Base-by-base conservation (phyloP, 495 filamentous ascomycete species). In the Talaromyces trachyspermus region DNA sequence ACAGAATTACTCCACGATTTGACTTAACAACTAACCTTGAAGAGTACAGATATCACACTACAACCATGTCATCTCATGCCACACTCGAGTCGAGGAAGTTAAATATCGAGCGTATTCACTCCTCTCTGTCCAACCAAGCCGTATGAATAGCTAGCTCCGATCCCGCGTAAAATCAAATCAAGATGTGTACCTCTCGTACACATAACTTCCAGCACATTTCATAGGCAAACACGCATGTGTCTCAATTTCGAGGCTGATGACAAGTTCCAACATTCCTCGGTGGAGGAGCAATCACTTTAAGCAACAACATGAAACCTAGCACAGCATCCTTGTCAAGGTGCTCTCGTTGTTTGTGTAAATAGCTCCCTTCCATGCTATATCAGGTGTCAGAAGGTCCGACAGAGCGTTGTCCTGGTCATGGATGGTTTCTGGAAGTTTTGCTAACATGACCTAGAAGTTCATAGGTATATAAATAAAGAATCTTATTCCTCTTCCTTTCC, bases 271-370 rank as follows among this genome's bases (percentile, higher is more conserved):
- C 3, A 64, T 54, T n/a, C n/a, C n/a, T n/a, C n/a, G n/a, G n/a
- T n/a, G 14, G 70, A 71, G 15, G 74, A 72, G 51, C 79, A 85
- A 5, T 69, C 70, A 0, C 68, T 54, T 50, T 88, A 83, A 22
- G 80, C 65, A 36, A 83, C 60, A 14, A 86, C 61, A 60, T 76
- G 86, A 57, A 86, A 86, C 0, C 72, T 72, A 24, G 76, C 72
- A 29, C 22, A 80, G 54, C 10, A 72, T 73, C 67, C 72, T 73
- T 0, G 75, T 76, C 49, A 62, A 77, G 25, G 78, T 68, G 12
- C 46, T 49, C 10, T 45, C 27, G 46, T 64, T 67, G 33, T 61
- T 69, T 3, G 69, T 66, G 50, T 78, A 79, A 8, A 61, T 64
- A 9, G 79, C 79, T 2, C 77, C 75, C 53, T 81, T 81, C 5